Evolutionary conservation across 768 basidiomycete species (phyloP), one percentile per base, ranked within the genome.

Genomic region (Suillus variegatus): DNA sequence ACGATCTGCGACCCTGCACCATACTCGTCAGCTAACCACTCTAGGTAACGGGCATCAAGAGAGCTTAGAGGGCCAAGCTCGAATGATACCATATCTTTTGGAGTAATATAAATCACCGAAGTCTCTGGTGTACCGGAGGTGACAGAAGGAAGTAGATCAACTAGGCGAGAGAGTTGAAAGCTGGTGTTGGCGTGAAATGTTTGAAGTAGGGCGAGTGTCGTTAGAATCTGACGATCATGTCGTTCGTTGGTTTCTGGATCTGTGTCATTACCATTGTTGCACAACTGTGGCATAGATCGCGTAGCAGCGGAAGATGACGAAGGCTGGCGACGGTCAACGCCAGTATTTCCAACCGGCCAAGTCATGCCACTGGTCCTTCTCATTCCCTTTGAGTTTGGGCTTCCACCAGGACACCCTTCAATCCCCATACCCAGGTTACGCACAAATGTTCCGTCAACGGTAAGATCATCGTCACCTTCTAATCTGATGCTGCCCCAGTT

Each of bases 11-110:
- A 67, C 0, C 83, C 82, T 2, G 81, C 81, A 4, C 82, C 86
- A 65, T 91, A 91, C 75, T 91, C 89, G 60, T 82, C 82, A 1
- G 82, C 85, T 20, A 95, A 78, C 91, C 91, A 94, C 73, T 92
- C 91, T 41, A 93, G 77, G 72, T 93, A 94, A 51, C 80, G 81
- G n/a, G 83, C 88, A 67, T 94, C 93, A 56, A 88, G 72, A 6
- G 80, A 77, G 71, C 92, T 94, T 65, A 92, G 76, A 8, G 92
- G 88, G 1, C 91, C 89, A 0, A 94, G 82, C 72, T 91, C 91
- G 56, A 94, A 88, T 16, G 85, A 79, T 13, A 86, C 62, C 9
- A 94, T 78, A 65, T 92, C 90, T 69, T 82, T 86, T 13, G 91
- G 85, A 2, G 84, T 81, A 20, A 93, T 74, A 13, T 87, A 77